Evolutionary conservation across 2,329 filamentous ascomycete species (phyloP).

Genomic region (Fusarium sp.): DNA sequence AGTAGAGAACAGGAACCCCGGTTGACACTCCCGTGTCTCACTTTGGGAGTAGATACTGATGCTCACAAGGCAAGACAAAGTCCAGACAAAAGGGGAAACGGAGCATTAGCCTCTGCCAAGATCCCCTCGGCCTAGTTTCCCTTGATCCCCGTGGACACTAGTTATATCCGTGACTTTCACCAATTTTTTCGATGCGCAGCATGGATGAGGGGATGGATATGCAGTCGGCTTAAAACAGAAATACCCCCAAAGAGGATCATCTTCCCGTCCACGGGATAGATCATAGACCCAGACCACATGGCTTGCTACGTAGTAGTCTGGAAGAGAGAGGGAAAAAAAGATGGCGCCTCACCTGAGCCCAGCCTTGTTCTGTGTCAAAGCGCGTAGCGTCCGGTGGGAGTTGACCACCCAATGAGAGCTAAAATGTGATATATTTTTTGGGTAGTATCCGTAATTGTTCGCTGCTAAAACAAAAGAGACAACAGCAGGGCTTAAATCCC

Average conservation of each 20-base stretch:
- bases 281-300: constrained; percentile 26
- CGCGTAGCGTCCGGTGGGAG: constrained; percentile 44
- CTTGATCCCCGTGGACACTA: constrained; percentile 5
- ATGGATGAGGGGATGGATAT: constrained; percentile 3
- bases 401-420: constrained; percentile 7
- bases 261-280: constrained; percentile 7
- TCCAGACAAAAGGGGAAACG: constrained; percentile 14
- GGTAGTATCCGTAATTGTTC: not conserved
- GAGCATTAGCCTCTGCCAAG: constrained; percentile 1
- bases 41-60: constrained; percentile 21
- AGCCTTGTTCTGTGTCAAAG: constrained; percentile 23
- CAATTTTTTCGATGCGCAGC: not conserved
- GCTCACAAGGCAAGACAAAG: constrained; percentile 43
- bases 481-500: constrained; percentile 33
- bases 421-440: constrained; percentile 1
- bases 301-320: not conserved
- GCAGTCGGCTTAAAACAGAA: constrained; percentile 34
- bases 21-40: constrained; percentile 49
- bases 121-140: constrained; percentile 14
- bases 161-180: constrained; percentile 17
- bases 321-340: not conserved
- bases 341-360: constrained; percentile 43
- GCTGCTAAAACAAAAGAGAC: constrained; percentile 34
- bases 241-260: constrained; percentile 6
- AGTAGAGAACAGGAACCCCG: constrained; percentile 25